Conservation (phyloP, 1,284 basidiomycete species). For the Moesziomyces globuligerus region DNA sequence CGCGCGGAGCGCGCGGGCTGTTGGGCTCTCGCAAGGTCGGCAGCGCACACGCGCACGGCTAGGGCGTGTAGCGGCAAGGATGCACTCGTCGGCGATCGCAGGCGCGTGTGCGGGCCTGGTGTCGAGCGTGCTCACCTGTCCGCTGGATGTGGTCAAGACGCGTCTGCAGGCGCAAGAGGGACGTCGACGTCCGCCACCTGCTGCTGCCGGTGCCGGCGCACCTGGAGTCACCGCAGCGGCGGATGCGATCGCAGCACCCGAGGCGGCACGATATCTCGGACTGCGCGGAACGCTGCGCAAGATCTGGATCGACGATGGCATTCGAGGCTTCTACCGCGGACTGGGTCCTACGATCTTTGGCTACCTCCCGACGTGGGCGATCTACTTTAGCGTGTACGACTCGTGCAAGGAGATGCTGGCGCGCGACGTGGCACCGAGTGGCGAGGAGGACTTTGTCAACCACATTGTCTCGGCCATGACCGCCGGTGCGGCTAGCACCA, state of each 20-base stretch:
- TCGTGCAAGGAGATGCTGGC: constrained; percentile 42
- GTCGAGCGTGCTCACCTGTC: constrained; percentile 92
- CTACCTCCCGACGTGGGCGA: constrained; percentile 66
- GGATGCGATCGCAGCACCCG: constrained; percentile 5
- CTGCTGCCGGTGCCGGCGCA: too few relatives aligned
- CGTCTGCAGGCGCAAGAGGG: constrained; percentile 85
- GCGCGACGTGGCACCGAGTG: constrained; percentile 3
- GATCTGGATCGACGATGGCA: constrained; percentile 61
- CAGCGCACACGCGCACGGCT: too few relatives aligned
- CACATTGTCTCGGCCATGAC: constrained; percentile 65
- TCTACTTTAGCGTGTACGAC: constrained; percentile 66
- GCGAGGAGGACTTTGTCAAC: constrained; percentile 51
- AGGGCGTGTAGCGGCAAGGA: neutral
- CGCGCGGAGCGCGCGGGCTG: too few relatives aligned
- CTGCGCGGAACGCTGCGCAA: constrained; percentile 30
- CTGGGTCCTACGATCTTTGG: constrained; percentile 65
- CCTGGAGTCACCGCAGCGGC: neutral
- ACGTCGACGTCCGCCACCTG: constrained; percentile 9
- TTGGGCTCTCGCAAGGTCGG: too few relatives aligned
- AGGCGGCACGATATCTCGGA: constrained; percentile 21
- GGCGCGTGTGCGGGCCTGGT: constrained; percentile 80
- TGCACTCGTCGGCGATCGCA: constrained; percentile 60
- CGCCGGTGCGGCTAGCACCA: constrained; percentile 60
- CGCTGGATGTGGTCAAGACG: constrained; percentile 96
- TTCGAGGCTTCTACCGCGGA: constrained; percentile 65